Base-by-base conservation (phyloP, 768 basidiomycete species). In the Suillus placidus region DNA sequence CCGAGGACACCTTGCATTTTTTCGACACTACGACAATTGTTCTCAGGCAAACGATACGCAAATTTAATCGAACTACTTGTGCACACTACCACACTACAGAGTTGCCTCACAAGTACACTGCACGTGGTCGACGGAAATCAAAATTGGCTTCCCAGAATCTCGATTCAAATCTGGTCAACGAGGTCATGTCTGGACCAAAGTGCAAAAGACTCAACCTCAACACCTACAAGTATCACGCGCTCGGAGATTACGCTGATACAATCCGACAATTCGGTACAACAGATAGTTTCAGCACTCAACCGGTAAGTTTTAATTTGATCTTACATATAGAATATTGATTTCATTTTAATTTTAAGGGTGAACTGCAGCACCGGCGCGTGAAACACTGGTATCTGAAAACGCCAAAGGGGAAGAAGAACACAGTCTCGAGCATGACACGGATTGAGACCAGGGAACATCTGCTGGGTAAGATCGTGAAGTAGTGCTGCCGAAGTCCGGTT, bases 341-440 rank as follows among this genome's bases (percentile, higher is more conserved):
- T 8, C 20, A 10, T 43, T 43, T 6, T 43, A 0, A 45, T n/a
- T 6, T 45, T 20, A 10, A 45, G 45, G 20, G 45, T 7, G 9
- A 45, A 45, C 20, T 8, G 6, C 45, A 45, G 45, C 45, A 83
- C 56, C 66, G 73, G 0, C 68, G 60, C 0, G 68, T 79, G 20
- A 84, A 84, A 67, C 70, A 68, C 0, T 66, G 78, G 43, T 84
- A 81, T 62, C 67, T 60, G 0, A 55, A 70, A 2, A 80, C 80
- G 0, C 80, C 80, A 64, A 81, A 81, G 60, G 72, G 69, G 5
- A 61, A 63, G 26, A 55, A 47, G 32, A 74, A 32, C 63, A 68
- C 23, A 42, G 54, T 2, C 16, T 61, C 1, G 73, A 81, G 57
- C 8, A 79, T 83, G 51, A 73, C 74, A 1, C 32, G 64, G 12